phyloP scores from a whole-genome alignment of 2,329 filamentous ascomycete species.

The Paecilomyces sp. region DNA sequence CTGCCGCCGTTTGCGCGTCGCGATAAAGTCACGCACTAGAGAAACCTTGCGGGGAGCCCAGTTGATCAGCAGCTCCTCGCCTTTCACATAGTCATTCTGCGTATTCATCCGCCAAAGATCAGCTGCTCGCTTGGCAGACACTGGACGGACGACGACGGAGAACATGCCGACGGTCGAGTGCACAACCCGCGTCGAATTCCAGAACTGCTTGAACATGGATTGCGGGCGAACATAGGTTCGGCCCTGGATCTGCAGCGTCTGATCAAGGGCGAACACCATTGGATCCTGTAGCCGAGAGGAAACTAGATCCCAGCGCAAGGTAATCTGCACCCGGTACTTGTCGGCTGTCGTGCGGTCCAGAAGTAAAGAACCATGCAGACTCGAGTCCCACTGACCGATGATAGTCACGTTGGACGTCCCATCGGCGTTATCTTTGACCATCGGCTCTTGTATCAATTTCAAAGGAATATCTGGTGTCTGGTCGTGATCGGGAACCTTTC shows the following conservation, averaged over 20 bases:
- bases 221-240: slow-evolving; percentile 78
- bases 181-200: slow-evolving; percentile 76
- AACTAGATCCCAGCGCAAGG: slow-evolving; percentile 75
- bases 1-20: slow-evolving; percentile 63
- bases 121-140: slow-evolving; percentile 81
- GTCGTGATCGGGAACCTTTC: slow-evolving; percentile 75
- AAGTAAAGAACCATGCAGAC: slow-evolving; percentile 81
- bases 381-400: slow-evolving; percentile 94
- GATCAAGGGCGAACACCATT: slow-evolving; percentile 76
- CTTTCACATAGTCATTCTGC: slow-evolving; percentile 90
- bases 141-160: slow-evolving; percentile 75
- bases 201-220: slow-evolving; percentile 80
- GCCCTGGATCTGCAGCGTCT: slow-evolving; percentile 76
- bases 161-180: slow-evolving; percentile 83
- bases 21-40: slow-evolving; percentile 79
- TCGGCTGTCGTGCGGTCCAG: slow-evolving; percentile 92
- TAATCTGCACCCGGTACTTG: slow-evolving; percentile 84
- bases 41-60: slow-evolving; percentile 90
- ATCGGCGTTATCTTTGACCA: slow-evolving; percentile 78
- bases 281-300: slow-evolving; percentile 80
- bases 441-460: slow-evolving; percentile 68
- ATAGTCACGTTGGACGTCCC: slow-evolving; percentile 82
- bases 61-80: slow-evolving; percentile 74
- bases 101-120: slow-evolving; percentile 97
- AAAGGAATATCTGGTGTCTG: slow-evolving; percentile 67